Conservation (phyloP, 768 basidiomycete genomes). For the Kwoniella bestiolae region DNA sequence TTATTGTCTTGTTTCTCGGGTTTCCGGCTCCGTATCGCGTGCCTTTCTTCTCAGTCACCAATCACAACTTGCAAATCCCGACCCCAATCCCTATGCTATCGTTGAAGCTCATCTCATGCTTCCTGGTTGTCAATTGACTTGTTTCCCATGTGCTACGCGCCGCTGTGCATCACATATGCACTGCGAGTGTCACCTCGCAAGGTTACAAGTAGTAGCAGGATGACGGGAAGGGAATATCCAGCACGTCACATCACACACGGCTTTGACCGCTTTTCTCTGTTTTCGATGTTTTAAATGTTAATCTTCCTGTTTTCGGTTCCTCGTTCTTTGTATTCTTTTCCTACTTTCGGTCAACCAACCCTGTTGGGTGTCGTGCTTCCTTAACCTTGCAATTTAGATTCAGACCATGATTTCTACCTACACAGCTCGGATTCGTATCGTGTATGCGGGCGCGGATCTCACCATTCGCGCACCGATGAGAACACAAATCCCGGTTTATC, state of each 20-base stretch:
- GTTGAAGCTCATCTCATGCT: not conserved
- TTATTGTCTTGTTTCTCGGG: not conserved
- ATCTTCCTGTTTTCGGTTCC: not conserved
- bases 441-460: too few relatives aligned
- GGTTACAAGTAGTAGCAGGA: too few relatives aligned
- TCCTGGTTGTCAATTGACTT: not conserved
- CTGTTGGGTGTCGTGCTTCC: not conserved
- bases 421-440: too few relatives aligned
- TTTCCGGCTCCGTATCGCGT: conserved; percentile 5
- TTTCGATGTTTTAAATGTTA: conserved; percentile 6
- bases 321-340: conserved; percentile 3
- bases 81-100: not conserved
- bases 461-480: not conserved
- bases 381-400: not conserved
- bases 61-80: not conserved
- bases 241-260: not conserved
- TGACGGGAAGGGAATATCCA: too few relatives aligned
- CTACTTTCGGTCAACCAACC: not conserved
- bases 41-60: not conserved
- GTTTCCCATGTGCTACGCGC: not conserved
- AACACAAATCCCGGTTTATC: not conserved
- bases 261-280: not conserved
- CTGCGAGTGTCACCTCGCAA: too few relatives aligned
- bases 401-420: not conserved
- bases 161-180: too few relatives aligned